Evolutionary conservation across 179 eudicot species (phyloP), one percentile per base, ranked within the genome.

Genomic region (Corrigiola litoralis): DNA sequence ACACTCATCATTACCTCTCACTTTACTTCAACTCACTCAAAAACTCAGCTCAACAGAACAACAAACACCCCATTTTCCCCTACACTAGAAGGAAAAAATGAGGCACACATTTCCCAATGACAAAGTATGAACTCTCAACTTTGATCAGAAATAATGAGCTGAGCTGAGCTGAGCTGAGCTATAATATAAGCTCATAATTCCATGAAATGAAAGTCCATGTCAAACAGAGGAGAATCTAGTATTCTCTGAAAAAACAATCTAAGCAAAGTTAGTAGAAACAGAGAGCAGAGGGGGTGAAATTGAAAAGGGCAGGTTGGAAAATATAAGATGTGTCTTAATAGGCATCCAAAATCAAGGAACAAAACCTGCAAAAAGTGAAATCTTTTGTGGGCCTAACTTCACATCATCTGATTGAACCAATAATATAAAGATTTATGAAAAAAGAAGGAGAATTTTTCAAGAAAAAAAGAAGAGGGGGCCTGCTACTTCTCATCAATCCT

Each of bases 281-380:
- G n/a, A n/a, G n/a, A n/a, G n/a, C n/a, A n/a, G n/a, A n/a, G n/a
- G n/a, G n/a, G n/a, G n/a, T n/a, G n/a, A 48, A 32, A 63, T 9
- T 5, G 5, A 2, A 36, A 34, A 37, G 16, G 27, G 17, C n/a
- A 48, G n/a, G 12, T 12, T 61, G 33, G 27, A 51, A 58, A 24
- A 61, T 66, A 48, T 21, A 46, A 21, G 44, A 55, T 75, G 70
- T n/a, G n/a, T n/a, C n/a, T n/a, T n/a, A 56, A 74, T 77, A 77
- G 81, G 17, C 34, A 58, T 78, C 79, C 86, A 87, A 85, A 83
- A 85, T 76, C 64, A 78, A 81, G 76, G 82, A 85, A 82, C 88
- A 80, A 85, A 81, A 82, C 80, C 90, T 79, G 85, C 79, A 83
- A 83, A 87, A 83, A 77, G 63, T 71, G 50, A 72, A 71, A 82